Percentiles rank a stretch among this genome's conserved stretches.
phyloP scores from a whole-genome alignment of 106 monocot species.

The Hemerocallis citrina region DNA sequence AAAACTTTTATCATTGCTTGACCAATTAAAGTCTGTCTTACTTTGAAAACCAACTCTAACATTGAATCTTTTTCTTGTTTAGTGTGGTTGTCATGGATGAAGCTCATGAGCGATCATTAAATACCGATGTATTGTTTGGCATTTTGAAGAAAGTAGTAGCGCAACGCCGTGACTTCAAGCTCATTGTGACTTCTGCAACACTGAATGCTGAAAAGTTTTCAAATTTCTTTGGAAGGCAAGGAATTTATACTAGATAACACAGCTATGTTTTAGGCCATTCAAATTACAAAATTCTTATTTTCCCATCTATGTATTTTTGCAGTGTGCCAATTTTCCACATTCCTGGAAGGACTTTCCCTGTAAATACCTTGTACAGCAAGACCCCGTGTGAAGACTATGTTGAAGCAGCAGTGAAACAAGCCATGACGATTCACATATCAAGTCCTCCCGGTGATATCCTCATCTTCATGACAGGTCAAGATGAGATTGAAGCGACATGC shows the following conservation, averaged over 20 bases:
- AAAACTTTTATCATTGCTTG: neutral
- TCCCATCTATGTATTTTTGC: conserved; percentile 8
- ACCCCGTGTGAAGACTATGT: conserved; percentile 98
- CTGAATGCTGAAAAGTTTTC: conserved; percentile 90
- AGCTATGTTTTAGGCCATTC: neutral
- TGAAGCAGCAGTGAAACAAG: conserved; percentile 91
- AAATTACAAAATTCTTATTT: neutral
- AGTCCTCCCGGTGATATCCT: conserved; percentile 80
- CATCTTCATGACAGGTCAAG: conserved; percentile 97
- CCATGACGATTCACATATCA: conserved; percentile 80
- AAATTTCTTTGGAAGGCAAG: conserved; percentile 78
- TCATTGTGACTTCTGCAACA: conserved; percentile 94
- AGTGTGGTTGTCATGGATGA: conserved; percentile 96
- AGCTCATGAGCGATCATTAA: conserved; percentile 90
- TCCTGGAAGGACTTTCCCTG: conserved; percentile 83
- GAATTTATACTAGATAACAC: neutral
- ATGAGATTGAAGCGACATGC: conserved; percentile 95
- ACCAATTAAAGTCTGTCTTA: too few species aligned
- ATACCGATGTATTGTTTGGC: conserved; percentile 85
- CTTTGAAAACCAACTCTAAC: neutral
- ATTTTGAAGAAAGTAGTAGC: conserved; percentile 95
- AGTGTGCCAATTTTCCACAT: conserved; percentile 82
- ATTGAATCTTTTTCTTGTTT: conserved; percentile 15
- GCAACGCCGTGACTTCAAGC: conserved; percentile 79
- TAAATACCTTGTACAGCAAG: conserved; percentile 77